phyloP scores from a whole-genome alignment of 805 yeast species.

The Dipodascus albidus region DNA sequence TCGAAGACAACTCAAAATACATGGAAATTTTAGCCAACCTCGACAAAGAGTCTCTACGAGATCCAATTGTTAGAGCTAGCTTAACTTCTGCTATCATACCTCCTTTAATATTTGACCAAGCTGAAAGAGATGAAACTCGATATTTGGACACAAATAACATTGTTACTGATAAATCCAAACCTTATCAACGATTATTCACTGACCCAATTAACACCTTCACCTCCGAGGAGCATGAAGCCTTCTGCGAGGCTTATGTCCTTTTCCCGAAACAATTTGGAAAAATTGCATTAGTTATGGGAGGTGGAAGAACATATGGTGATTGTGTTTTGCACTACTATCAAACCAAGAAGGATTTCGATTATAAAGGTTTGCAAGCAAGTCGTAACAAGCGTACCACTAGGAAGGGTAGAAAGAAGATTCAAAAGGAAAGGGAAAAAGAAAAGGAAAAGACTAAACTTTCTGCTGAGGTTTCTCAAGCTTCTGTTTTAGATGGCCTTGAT shows the following conservation, averaged over 20 bases:
- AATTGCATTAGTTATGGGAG: constrained; percentile 72
- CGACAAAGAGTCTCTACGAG: constrained; percentile 56
- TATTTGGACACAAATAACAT: constrained; percentile 64
- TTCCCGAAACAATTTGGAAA: constrained; percentile 88
- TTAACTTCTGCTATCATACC: constrained; percentile 80
- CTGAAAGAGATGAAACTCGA: constrained; percentile 31
- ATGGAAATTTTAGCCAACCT: constrained; percentile 60
- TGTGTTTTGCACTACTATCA: constrained; percentile 89
- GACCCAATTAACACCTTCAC: constrained; percentile 73
- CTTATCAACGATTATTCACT: constrained; percentile 50
- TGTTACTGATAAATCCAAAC: constrained; percentile 49
- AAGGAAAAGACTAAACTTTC: background rate
- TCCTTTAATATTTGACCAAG: constrained; percentile 54
- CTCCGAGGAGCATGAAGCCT: constrained; percentile 60
- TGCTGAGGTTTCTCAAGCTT: background rate
- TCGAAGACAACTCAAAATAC: constrained; percentile 77
- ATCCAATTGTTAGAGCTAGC: constrained; percentile 73
- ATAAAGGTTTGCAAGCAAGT: constrained; percentile 51
- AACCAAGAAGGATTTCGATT: constrained; percentile 70
- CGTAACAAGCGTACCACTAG: constrained; percentile 34
- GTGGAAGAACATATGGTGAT: constrained; percentile 66
- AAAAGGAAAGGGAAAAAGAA: constrained; percentile 6
- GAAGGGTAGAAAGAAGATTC: constrained; percentile 23
- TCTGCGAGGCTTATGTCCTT: constrained; percentile 68
- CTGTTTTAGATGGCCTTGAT: background rate